These are phyloP conservation scores for Globisporangium orthogonon DNA, from an alignment of 352 stramenopile genomes.

Conservation along the genomic window DNA sequence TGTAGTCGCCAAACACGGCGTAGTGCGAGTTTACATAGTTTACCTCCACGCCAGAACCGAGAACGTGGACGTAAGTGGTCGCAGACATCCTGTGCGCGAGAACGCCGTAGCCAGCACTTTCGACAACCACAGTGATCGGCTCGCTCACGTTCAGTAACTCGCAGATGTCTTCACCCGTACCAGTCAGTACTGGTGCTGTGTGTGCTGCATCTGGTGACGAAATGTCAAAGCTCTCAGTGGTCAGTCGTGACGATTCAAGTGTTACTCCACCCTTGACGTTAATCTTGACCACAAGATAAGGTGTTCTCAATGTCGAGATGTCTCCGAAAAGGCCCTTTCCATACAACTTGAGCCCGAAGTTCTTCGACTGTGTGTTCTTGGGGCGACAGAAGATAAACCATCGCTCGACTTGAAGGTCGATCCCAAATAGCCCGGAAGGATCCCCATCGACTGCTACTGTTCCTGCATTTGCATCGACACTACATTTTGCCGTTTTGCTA, in stretches of 20 bases:
- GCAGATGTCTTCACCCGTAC: conserved; percentile 29
- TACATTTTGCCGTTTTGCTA: not conserved
- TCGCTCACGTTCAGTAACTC: conserved; percentile 28
- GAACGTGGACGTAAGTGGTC: conserved; percentile 34
- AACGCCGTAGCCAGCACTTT: conserved; percentile 36
- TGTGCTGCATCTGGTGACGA: not conserved
- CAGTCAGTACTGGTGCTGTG: not conserved
- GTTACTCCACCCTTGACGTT: conserved; percentile 25
- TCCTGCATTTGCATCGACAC: not conserved
- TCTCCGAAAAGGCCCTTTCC: conserved; percentile 28
- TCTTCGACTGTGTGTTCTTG: conserved; percentile 23
- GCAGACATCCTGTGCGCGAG: conserved; percentile 39
- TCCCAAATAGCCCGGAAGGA: conserved; percentile 16
- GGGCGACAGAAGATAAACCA: conserved; percentile 62
- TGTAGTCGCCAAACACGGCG: conserved; percentile 33
- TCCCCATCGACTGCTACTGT: not conserved
- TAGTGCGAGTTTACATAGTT: conserved; percentile 59
- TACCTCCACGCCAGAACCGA: conserved; percentile 33
- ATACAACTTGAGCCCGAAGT: conserved; percentile 37
- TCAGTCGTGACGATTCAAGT: conserved; percentile 39
- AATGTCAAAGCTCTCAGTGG: not conserved
- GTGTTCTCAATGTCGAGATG: conserved; percentile 32
- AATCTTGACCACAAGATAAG: conserved; percentile 27
- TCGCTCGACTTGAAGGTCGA: conserved; percentile 37
- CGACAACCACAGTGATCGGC: conserved; percentile 27